Conservation (phyloP, 2,329 filamentous ascomycete species). For the Taxawa tesnikishii region DNA sequence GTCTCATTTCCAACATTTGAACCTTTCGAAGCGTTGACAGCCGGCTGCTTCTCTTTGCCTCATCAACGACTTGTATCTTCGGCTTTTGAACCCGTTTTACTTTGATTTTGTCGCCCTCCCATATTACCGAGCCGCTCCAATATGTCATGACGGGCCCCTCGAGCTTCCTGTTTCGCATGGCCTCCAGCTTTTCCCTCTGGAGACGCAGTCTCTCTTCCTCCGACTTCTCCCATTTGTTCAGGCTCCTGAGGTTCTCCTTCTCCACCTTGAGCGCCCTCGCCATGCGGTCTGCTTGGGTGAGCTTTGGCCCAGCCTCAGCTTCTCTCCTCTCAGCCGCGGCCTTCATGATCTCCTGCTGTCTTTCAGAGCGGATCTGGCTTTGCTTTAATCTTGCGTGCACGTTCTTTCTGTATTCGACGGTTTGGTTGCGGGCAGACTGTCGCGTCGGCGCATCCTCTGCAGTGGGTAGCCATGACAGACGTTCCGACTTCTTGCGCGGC, state of each 20-base stretch:
- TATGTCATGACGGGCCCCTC: slow-evolving; percentile 82
- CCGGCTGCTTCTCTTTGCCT: slow-evolving; percentile 6
- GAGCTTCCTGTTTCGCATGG: slow-evolving; percentile 73
- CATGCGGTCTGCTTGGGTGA: slow-evolving; percentile 60
- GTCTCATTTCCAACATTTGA: background rate
- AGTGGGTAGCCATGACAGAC: slow-evolving; percentile 57
- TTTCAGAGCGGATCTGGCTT: slow-evolving; percentile 56
- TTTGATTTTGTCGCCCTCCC: slow-evolving; percentile 63
- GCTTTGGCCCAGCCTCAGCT: slow-evolving; percentile 7
- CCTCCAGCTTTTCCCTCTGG: slow-evolving; percentile 69
- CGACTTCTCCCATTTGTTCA: slow-evolving; percentile 88
- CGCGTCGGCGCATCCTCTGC: slow-evolving; percentile 49
- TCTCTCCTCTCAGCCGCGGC: slow-evolving; percentile 37
- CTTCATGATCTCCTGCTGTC: slow-evolving; percentile 55
- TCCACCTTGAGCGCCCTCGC: slow-evolving; percentile 75
- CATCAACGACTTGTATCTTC: slow-evolving; percentile 13
- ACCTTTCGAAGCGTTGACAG: too few species aligned
- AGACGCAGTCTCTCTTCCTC: slow-evolving; percentile 83
- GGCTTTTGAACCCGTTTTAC: slow-evolving; percentile 29
- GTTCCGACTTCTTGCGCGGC: slow-evolving; percentile 52
- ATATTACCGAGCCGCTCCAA: slow-evolving; percentile 85
- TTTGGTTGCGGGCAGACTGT: slow-evolving; percentile 50
- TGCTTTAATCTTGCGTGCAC: slow-evolving; percentile 60
- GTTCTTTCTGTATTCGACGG: slow-evolving; percentile 45
- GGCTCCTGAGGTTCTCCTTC: slow-evolving; percentile 73